A percentile compares a stretch with the other conserved stretches of the same genome.
These are phyloP conservation scores for Hypsizygus marmoreus DNA, from an alignment of 768 basidiomycete species.

Conservation along the genomic window DNA sequence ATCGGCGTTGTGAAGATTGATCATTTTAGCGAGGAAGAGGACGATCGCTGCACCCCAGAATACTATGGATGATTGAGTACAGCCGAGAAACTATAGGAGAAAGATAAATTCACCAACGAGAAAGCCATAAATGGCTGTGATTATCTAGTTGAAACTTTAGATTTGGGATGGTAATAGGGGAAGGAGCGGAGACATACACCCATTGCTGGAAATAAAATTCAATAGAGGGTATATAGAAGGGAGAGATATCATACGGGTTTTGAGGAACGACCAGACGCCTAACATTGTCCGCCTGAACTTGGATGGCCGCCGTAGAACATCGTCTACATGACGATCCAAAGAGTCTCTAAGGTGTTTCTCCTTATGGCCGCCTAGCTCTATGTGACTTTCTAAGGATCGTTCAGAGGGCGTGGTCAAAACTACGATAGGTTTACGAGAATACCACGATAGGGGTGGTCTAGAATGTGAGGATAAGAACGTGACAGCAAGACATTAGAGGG, in stretches of 20 bases:
- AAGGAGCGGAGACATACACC: conserved; percentile 48
- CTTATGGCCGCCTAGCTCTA: conserved; percentile 24
- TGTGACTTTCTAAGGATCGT: conserved; percentile 27
- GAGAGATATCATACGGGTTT: conserved; percentile 63
- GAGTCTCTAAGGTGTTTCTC: conserved; percentile 40
- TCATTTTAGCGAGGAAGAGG: conserved; percentile 65
- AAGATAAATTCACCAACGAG: conserved; percentile 52
- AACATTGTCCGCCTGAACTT: conserved; percentile 58
- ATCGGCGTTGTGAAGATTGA: conserved; percentile 69
- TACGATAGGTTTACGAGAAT: conserved; percentile 70
- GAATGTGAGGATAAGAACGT: conserved; percentile 7
- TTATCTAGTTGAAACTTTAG: conserved; percentile 36
- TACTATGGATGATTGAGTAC: conserved; percentile 36
- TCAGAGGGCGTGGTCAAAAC: conserved; percentile 49
- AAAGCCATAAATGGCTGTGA: conserved; percentile 78
- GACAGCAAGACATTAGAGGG: neutral
- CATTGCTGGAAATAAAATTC: conserved; percentile 46
- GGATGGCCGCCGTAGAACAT: conserved; percentile 65
- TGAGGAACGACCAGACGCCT: conserved; percentile 82
- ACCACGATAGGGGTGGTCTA: conserved; percentile 73
- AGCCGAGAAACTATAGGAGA: neutral
- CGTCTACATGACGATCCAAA: conserved; percentile 78
- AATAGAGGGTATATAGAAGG: neutral
- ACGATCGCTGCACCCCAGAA: conserved; percentile 91
- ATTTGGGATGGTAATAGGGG: conserved; percentile 3